Evolutionary conservation across 768 basidiomycete genomes (phyloP).

Genomic region (Psilocybe sp.): DNA sequence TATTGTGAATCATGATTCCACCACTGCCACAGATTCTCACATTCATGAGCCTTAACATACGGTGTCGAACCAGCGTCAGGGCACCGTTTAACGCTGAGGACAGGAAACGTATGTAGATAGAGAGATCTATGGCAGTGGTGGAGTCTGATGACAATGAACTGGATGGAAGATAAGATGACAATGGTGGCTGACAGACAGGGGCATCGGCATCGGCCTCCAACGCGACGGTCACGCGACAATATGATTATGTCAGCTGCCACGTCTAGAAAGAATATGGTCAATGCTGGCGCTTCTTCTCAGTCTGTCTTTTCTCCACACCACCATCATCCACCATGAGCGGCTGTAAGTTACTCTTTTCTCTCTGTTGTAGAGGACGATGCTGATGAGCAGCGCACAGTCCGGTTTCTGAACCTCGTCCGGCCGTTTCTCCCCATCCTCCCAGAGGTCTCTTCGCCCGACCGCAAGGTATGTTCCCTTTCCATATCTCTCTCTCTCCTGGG

Average conservation of each 20-base stretch:
- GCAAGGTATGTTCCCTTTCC: conserved; percentile 64
- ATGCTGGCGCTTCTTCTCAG: conserved; percentile 16
- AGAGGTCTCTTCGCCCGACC: conserved; percentile 96
- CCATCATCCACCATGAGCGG: conserved; percentile 65
- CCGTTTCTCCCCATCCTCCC: conserved; percentile 96
- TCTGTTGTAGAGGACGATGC: neutral
- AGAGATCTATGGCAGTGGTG: no score
- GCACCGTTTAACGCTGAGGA: no score
- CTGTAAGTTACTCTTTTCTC: conserved; percentile 49
- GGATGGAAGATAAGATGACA: no score
- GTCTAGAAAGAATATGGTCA: conserved; percentile 31
- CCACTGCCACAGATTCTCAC: no score
- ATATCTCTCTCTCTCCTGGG: neutral
- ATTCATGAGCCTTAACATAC: no score
- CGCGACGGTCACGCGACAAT: no score
- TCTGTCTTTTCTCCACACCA: conserved; percentile 23
- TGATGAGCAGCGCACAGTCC: conserved; percentile 52
- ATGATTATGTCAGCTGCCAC: conserved; percentile 5
- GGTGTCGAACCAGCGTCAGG: no score
- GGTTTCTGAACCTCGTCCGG: conserved; percentile 96
- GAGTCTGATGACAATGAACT: no score
- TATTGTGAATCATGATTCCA: no score
- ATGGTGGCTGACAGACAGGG: no score
- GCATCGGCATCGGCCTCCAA: no score
- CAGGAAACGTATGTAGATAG: no score